phyloP scores from a whole-genome alignment of 257 asterid species.

The Solanum peruvianum region DNA sequence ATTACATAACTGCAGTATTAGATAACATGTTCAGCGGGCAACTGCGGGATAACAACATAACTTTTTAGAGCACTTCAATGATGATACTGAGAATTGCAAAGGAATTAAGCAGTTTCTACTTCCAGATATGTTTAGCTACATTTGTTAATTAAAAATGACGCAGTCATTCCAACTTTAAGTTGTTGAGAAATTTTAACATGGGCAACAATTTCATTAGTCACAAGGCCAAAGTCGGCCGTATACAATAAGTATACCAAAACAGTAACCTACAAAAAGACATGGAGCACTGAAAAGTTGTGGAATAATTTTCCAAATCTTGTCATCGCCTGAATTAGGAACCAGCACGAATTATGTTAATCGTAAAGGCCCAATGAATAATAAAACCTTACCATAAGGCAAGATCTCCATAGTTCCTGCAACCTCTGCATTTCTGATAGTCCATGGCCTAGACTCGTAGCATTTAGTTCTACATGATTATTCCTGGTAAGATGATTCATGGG shows the following conservation, averaged over 20 bases:
- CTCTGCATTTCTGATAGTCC: slow-evolving; percentile 53
- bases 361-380: background rate
- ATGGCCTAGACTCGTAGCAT: slow-evolving; percentile 16
- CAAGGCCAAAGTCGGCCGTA: background rate
- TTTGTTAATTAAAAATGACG: background rate
- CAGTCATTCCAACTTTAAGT: background rate
- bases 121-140: background rate
- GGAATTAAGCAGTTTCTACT: background rate
- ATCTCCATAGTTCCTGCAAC: slow-evolving; percentile 54
- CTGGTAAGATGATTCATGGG: slow-evolving; percentile 18
- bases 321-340: background rate
- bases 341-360: background rate
- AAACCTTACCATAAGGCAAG: slow-evolving; percentile 50
- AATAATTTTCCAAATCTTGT: background rate
- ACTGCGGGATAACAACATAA: background rate
- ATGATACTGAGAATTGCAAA: background rate
- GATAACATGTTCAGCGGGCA: background rate
- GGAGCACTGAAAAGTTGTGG: background rate
- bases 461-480: slow-evolving; percentile 19
- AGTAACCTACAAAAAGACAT: background rate
- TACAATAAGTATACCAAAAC: background rate
- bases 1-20: background rate
- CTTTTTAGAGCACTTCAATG: background rate
- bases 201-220: background rate
- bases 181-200: background rate